Percentiles rank a stretch among this genome's conserved stretches.
Conservation (phyloP, 257 asterid species). For the Paraleonurus japonicus region DNA sequence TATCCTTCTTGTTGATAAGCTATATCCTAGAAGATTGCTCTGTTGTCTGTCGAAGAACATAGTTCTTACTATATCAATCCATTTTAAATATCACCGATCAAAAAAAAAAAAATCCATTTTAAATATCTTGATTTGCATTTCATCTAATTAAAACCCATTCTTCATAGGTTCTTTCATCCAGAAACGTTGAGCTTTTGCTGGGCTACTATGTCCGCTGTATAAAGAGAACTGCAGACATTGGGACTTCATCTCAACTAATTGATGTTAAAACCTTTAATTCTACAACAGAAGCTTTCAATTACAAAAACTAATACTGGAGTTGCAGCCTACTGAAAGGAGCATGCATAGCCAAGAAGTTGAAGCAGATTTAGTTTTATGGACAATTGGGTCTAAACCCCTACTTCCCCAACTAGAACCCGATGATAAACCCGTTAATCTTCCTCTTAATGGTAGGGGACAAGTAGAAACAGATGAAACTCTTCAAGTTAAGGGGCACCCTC, state of each 20-base stretch:
- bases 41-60: not conserved
- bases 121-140: not conserved
- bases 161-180: conserved; percentile 80
- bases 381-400: conserved; percentile 82
- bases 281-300: conserved; percentile 31
- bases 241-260: conserved; percentile 27
- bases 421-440: conserved; percentile 53
- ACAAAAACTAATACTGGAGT: conserved; percentile 52
- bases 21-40: conserved; percentile 1
- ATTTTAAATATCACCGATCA: too few species aligned
- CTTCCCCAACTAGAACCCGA: conserved; percentile 56
- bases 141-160: conserved; percentile 14
- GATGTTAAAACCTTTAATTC: conserved; percentile 32
- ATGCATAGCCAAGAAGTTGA: conserved; percentile 44
- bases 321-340: conserved; percentile 84
- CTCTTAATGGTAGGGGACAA: conserved; percentile 89
- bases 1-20: not conserved
- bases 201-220: conserved; percentile 79
- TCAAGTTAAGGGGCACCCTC: conserved; percentile 91
- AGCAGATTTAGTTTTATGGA: conserved; percentile 91
- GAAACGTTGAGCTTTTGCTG: conserved; percentile 80
- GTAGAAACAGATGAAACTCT: conserved; percentile 99
- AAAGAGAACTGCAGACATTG: conserved; percentile 41
- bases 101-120: too few species aligned
- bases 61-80: conserved; percentile 6